These are phyloP conservation scores for Chaetomiaceae sp. DNA, from an alignment of 2,329 filamentous ascomycete genomes.

Conservation along the genomic window DNA sequence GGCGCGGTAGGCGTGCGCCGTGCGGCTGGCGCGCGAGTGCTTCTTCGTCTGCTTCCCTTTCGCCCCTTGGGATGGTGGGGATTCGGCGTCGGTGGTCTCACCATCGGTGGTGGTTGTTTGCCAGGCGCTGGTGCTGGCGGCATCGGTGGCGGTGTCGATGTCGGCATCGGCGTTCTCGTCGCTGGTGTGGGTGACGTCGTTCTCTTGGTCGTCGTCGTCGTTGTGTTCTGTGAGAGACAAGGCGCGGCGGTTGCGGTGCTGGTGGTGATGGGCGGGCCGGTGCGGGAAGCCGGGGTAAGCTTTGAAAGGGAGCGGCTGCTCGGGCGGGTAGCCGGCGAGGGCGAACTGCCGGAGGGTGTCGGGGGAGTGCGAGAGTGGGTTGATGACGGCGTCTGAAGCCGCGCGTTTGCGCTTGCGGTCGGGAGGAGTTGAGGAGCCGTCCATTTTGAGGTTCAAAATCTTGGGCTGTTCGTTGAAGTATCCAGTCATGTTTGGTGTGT, in stretches of 20 bases:
- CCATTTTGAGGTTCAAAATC: background rate
- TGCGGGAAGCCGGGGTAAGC: constrained; percentile 47
- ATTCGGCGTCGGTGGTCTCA: background rate
- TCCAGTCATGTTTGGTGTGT: background rate
- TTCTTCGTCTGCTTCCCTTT: background rate
- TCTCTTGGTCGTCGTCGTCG: background rate
- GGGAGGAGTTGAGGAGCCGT: background rate
- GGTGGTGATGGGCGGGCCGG: constrained; percentile 22
- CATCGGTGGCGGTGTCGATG: constrained; percentile 14
- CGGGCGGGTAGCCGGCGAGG: constrained; percentile 45
- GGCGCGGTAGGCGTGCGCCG: constrained; percentile 26
- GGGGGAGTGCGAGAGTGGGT: constrained; percentile 50
- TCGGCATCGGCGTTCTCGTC: constrained; percentile 2
- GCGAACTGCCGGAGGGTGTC: constrained; percentile 47
- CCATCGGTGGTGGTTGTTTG: background rate
- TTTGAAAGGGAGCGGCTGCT: constrained; percentile 37
- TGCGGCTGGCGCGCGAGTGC: constrained; percentile 7
- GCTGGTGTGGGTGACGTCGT: background rate
- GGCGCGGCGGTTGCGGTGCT: background rate
- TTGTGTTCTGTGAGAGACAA: no score
- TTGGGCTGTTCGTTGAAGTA: background rate
- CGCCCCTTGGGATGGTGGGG: no score
- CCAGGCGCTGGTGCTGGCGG: constrained; percentile 8
- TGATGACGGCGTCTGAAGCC: constrained; percentile 35
- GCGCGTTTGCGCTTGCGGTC: constrained; percentile 33